Evolutionary conservation across 1,139 yeast species (phyloP).

Genomic region (Taphrina pruni): DNA sequence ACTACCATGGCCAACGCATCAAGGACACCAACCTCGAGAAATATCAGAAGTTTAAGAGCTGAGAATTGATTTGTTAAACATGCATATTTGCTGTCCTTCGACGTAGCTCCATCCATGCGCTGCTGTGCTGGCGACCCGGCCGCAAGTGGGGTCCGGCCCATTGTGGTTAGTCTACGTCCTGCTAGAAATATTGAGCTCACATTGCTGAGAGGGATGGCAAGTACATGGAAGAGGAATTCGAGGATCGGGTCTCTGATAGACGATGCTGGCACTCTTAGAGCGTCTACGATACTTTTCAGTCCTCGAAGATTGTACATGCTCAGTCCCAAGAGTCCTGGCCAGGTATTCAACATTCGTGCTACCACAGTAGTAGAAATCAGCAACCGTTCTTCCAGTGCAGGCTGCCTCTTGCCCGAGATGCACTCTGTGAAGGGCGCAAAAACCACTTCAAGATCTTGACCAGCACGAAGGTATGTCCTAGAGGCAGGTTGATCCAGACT

Average conservation of each 20-base stretch:
- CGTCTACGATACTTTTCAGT: constrained; percentile 64
- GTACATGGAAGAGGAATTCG: constrained; percentile 72
- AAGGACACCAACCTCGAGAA: constrained; percentile 64
- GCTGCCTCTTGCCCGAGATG: constrained; percentile 54
- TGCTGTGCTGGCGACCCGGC: constrained; percentile 7
- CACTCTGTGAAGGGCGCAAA: constrained; percentile 70
- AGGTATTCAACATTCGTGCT: constrained; percentile 66
- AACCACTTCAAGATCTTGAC: constrained; percentile 67
- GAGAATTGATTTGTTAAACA: constrained; percentile 60
- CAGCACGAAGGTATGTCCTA: constrained; percentile 63
- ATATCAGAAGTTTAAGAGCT: constrained; percentile 62
- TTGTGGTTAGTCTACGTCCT: constrained; percentile 50
- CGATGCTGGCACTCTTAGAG: constrained; percentile 65
- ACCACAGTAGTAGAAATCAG: constrained; percentile 69
- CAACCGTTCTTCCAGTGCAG: constrained; percentile 60
- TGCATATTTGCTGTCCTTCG: constrained; percentile 19
- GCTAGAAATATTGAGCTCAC: constrained; percentile 59
- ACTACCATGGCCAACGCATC: constrained; percentile 58
- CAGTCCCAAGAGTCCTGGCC: constrained; percentile 77
- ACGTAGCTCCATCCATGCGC: neutral
- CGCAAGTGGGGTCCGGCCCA: constrained; percentile 36
- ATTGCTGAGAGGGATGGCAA: constrained; percentile 66
- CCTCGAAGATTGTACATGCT: constrained; percentile 65
- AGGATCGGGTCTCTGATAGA: constrained; percentile 56
- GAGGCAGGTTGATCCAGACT: constrained; percentile 67